Percentiles rank a stretch among this genome's conserved stretches.
phyloP scores from a whole-genome alignment of 768 basidiomycete species.

The Daedalea quercina region DNA sequence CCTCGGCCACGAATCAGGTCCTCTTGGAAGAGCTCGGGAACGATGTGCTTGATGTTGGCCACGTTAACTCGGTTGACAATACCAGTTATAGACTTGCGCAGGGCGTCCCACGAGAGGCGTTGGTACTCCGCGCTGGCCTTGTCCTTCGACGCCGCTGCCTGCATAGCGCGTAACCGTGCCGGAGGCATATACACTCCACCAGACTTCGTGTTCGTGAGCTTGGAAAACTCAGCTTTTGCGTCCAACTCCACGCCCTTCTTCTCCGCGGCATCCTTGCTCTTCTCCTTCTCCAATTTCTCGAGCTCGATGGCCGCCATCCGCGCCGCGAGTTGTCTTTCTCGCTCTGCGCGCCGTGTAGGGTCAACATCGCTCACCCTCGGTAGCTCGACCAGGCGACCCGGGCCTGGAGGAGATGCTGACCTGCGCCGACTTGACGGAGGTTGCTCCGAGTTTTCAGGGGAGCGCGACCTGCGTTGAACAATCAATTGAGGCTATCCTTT shows the following conservation, averaged over 20 bases:
- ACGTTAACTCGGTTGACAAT: constrained; percentile 99
- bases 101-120: constrained; percentile 93
- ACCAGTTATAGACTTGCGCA: constrained; percentile 97
- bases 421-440: constrained; percentile 38
- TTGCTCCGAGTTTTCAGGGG: constrained; percentile 25
- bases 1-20: constrained; percentile 93
- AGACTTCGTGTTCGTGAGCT: constrained; percentile 71
- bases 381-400: constrained; percentile 26
- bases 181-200: constrained; percentile 98
- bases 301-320: constrained; percentile 65
- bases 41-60: constrained; percentile 90
- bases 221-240: constrained; percentile 83
- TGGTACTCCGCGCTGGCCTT: constrained; percentile 88
- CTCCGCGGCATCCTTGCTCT: constrained; percentile 30
- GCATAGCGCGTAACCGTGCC: constrained; percentile 84
- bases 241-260: constrained; percentile 45
- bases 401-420: constrained; percentile 33
- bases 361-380: constrained; percentile 66
- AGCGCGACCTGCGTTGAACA: constrained; percentile 16
- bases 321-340: constrained; percentile 74
- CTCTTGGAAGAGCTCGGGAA: constrained; percentile 88
- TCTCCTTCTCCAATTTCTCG: constrained; percentile 49
- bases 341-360: constrained; percentile 66
- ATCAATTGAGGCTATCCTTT: too few species aligned
- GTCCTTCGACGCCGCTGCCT: constrained; percentile 74